Base-by-base conservation (phyloP, 129 eudicot species). In the Ambrosia trifida region DNA sequence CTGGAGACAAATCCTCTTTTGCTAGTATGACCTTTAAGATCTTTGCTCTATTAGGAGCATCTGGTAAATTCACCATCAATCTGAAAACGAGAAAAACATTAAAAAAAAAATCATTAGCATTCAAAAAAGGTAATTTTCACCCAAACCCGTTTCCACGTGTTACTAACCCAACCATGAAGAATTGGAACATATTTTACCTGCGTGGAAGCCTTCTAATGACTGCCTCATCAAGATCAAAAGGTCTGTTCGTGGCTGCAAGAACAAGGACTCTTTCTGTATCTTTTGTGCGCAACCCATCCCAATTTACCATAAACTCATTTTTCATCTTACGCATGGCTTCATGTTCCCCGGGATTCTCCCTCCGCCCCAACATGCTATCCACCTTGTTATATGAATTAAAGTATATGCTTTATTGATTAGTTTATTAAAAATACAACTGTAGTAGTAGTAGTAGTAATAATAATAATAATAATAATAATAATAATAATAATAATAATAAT, bases 271-370 rank as follows among this genome's bases (percentile, higher is more conserved):
- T 78, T 75, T 93, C 98, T 14, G 88, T 83, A 35, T 93, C 96
- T 80, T 93, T 93, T 24, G 98, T 93, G 19, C 96, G 82, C 74
- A 93, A 71, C 17, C 98, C 98, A 72, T 93, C 98, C 98, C 98
- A 93, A 66, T 93, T 89, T 62, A 93, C 89, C 98, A 93, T 93
- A 47, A 93, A 93, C 72, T 93, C 98, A 66, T 93, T 93, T 74
- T 93, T 93, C 96, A 93, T 93, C 68, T 93, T 89, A 64, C 98
- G 89, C 95, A 87, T 93, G 56, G 96, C 96, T 80, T 93, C 98
- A 45, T 93, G 96, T 73, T 93, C 98, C 40, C 96, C 96, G 0
- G 98, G 92, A 67, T 89, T 89, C 71, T 89, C 98, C 78, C 98
- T 82, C 70, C 98, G 66, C 0, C 98, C 96, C 84, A 93, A 74